Percentiles rank a stretch among this genome's conserved stretches.
Conservation (phyloP, 495 filamentous ascomycete species). For the Opeltia flavorubescens region DNA sequence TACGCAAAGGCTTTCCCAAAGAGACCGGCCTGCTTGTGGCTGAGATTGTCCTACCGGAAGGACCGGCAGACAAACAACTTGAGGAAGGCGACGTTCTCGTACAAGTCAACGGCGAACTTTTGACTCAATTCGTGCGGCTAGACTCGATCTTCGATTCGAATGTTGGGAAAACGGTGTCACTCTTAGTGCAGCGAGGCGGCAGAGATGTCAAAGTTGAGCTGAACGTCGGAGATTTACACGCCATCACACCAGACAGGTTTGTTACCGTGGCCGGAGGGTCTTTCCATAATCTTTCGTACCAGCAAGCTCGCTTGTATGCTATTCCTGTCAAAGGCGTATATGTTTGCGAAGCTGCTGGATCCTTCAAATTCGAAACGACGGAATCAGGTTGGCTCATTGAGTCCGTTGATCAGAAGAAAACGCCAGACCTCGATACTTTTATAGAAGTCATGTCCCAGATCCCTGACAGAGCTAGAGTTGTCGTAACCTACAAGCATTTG, state of each 20-base stretch:
- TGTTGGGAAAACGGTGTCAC: slow-evolving; percentile 56
- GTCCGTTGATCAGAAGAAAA: slow-evolving; percentile 78
- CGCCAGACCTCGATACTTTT: slow-evolving; percentile 74
- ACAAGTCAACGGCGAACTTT: slow-evolving; percentile 83
- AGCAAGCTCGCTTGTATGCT: slow-evolving; percentile 85
- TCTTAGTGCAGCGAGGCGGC: slow-evolving; percentile 79
- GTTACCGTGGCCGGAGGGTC: slow-evolving; percentile 84
- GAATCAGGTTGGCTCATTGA: slow-evolving; percentile 90
- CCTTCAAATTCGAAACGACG: slow-evolving; percentile 83
- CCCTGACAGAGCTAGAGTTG: slow-evolving; percentile 79
- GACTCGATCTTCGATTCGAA: slow-evolving; percentile 86
- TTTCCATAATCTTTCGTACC: slow-evolving; percentile 94
- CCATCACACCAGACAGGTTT: slow-evolving; percentile 90
- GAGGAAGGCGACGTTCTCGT: slow-evolving; percentile 94
- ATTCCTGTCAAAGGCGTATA: slow-evolving; percentile 86
- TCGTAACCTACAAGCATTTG: slow-evolving; percentile 90
- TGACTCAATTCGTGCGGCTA: slow-evolving; percentile 88
- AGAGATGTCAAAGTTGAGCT: slow-evolving; percentile 76
- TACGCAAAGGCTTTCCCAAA: slow-evolving; percentile 70
- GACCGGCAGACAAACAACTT: slow-evolving; percentile 69
- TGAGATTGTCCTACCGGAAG: slow-evolving; percentile 85
- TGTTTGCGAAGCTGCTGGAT: slow-evolving; percentile 87
- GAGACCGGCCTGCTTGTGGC: slow-evolving; percentile 96
- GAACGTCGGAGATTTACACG: slow-evolving; percentile 78
- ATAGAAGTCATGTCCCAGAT: slow-evolving; percentile 82